phyloP scores from a whole-genome alignment of 352 stramenopile genomes.

The Globisporangium canariense region DNA sequence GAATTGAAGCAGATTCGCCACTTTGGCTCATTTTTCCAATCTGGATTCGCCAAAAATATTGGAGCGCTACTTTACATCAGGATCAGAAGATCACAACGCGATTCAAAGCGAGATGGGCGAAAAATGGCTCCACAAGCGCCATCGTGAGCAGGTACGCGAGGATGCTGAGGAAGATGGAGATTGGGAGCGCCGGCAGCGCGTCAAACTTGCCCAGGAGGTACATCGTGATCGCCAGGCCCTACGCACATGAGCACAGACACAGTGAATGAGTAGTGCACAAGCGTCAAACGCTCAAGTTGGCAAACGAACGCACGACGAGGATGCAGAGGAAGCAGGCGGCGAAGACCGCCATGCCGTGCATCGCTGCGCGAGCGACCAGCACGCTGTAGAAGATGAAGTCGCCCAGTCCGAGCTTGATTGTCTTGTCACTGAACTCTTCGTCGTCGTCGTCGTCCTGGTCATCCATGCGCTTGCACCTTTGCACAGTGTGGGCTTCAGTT shows the following conservation, averaged over 20 bases:
- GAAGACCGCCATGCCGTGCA: slow-evolving; percentile 92
- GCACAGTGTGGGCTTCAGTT: neutral
- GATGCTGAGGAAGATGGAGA: slow-evolving; percentile 92
- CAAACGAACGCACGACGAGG: slow-evolving; percentile 72
- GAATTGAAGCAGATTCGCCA: neutral
- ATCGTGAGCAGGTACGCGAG: slow-evolving; percentile 38
- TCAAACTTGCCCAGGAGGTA: slow-evolving; percentile 92
- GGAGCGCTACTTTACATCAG: too few species aligned
- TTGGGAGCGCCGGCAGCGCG: slow-evolving; percentile 93
- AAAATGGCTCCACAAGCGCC: slow-evolving; percentile 31
- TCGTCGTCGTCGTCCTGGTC: slow-evolving; percentile 12
- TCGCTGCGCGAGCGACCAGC: slow-evolving; percentile 91
- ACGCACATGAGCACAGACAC: neutral
- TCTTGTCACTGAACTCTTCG: slow-evolving; percentile 40
- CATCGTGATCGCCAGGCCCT: slow-evolving; percentile 90
- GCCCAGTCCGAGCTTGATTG: slow-evolving; percentile 90
- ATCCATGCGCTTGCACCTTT: neutral
- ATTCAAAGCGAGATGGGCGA: slow-evolving; percentile 24
- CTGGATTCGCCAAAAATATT: neutral
- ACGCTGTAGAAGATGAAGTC: slow-evolving; percentile 99
- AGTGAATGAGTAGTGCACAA: neutral
- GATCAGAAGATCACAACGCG: slow-evolving; percentile 8
- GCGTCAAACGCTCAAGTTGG: too few species aligned
- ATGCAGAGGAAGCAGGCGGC: slow-evolving; percentile 88
- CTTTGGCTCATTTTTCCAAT: neutral